Percentiles rank a stretch among this genome's conserved stretches.
These are phyloP conservation scores for Clavispora santaluciae DNA, from an alignment of 805 yeast species.

Conservation along the genomic window DNA sequence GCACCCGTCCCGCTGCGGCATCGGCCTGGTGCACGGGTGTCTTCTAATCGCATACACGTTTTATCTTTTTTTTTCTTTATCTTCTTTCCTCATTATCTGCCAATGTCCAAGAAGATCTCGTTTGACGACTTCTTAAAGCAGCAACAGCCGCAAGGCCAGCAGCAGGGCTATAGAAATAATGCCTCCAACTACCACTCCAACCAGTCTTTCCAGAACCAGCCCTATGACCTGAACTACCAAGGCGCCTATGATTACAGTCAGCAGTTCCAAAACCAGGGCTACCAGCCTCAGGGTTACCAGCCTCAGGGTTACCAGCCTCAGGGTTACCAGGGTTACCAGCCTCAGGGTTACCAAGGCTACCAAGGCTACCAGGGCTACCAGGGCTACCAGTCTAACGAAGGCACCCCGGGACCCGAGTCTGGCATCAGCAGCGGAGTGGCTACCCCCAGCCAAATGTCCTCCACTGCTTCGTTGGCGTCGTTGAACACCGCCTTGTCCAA, in stretches of 20 bases:
- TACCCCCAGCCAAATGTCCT: constrained; percentile 35
- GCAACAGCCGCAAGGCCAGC: constrained; percentile 31
- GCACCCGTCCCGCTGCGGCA: neutral
- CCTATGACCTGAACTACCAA: constrained; percentile 1
- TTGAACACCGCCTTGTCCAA: constrained; percentile 67
- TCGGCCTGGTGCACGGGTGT: neutral
- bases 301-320: constrained; percentile 10
- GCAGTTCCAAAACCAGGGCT: neutral
- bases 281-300: constrained; percentile 4
- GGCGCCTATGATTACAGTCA: neutral
- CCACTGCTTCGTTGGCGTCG: constrained; percentile 70
- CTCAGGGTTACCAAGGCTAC: neutral
- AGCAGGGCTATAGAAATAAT: constrained; percentile 21
- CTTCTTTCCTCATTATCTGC: neutral
- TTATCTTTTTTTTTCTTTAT: neutral
- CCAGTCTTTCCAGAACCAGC: neutral
- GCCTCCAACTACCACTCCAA: neutral
- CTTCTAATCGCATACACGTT: constrained; percentile 1
- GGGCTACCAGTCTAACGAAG: constrained; percentile 6
- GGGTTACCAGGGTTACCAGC: constrained; percentile 5
- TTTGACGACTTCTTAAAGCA: constrained; percentile 50
- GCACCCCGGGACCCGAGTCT: constrained; percentile 12
- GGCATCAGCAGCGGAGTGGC: constrained; percentile 31
- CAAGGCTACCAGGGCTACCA: neutral
- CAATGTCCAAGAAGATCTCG: constrained; percentile 31